Base-by-base conservation (phyloP, 352 stramenopile genomes). In the Globisporangium uncinulatum region DNA sequence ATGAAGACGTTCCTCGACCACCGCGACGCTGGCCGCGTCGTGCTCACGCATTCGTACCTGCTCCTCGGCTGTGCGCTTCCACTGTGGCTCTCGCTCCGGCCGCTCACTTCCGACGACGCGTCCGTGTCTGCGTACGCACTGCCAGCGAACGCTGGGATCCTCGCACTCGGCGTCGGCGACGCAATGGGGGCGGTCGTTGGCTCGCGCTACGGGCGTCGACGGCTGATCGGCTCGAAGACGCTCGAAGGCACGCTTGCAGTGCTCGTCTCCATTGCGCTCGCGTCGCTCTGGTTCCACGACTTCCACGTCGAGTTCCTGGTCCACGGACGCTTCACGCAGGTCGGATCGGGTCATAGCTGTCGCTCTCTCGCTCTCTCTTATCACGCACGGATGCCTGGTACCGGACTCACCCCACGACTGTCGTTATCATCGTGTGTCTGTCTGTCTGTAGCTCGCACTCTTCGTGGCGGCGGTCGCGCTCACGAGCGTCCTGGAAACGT, bases 1-100 rank as follows among this genome's bases (percentile, higher is more conserved):
- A 83, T 94, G 65, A 63, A 68, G 46, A 64, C 70, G 17, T 94
- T 91, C 54, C 83, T 94, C 56, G 83, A 94, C 68, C 67, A 82
- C 54, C 78, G 83, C 13, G 83, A 94, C 42, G 76, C 62, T 14
- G 83, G 83, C 9, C 74, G 71, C 36, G 62, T 89, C 21, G 81
- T 91, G 29, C 53, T 94, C 43, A 92, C 79, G 6, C 83, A 92
- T 59, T 86, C 78, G 41, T 94, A 94, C 57, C 49, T 94, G 44
- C 70, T 94, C 2, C 65, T 94, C 0, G 81, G 83, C 2, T 92
- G 83, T 57, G 83, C 83, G 13, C 47, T 94, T 15, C 83, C 83
- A 3, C 56, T 89, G 17, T 94, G 83, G 83, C 65, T 94, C 21
- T 61, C 66, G 6, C 47, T 55, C 13, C 50, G 54, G n/a, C 13